These are phyloP conservation scores for Fusarium sp. DNA, from an alignment of 2,329 filamentous ascomycete species.

Conservation along the genomic window DNA sequence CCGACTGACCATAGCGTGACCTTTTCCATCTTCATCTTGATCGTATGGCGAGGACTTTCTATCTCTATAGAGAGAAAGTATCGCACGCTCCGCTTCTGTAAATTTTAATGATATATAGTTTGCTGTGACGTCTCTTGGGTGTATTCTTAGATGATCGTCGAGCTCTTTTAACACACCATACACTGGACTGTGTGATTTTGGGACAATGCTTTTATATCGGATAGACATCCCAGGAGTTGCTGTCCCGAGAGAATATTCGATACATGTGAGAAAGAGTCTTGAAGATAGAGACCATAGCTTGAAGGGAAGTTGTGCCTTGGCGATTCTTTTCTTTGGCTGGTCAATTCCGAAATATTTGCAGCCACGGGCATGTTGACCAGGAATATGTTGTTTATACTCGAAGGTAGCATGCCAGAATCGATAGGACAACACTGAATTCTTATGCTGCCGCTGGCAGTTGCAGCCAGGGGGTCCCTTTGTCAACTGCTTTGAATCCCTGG, in stretches of 20 bases:
- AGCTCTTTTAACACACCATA: fast-evolving
- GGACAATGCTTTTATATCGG: not conserved
- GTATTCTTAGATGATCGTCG: fast-evolving
- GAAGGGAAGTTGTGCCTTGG: not conserved
- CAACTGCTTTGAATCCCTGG: fast-evolving
- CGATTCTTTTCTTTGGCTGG: not conserved
- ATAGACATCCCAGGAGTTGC: not conserved
- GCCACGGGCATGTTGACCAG: not conserved
- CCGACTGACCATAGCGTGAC: not conserved
- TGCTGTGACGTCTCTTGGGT: fast-evolving
- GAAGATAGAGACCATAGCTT: not conserved
- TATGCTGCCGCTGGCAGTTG: fast-evolving
- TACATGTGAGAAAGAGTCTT: not conserved
- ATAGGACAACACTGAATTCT: fast-evolving
- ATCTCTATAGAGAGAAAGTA: not conserved
- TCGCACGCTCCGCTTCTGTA: fast-evolving
- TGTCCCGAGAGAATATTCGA: not conserved
- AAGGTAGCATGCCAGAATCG: fast-evolving
- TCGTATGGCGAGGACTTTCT: not conserved
- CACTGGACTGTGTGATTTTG: fast-evolving
- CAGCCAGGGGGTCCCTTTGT: fast-evolving
- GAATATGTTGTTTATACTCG: not conserved
- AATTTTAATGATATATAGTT: fast-evolving
- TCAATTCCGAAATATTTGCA: not conserved
- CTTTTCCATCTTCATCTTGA: fast-evolving